Evolutionary conservation across 2,329 filamentous ascomycete genomes (phyloP).

Genomic region (Diaporthe helianthi): DNA sequence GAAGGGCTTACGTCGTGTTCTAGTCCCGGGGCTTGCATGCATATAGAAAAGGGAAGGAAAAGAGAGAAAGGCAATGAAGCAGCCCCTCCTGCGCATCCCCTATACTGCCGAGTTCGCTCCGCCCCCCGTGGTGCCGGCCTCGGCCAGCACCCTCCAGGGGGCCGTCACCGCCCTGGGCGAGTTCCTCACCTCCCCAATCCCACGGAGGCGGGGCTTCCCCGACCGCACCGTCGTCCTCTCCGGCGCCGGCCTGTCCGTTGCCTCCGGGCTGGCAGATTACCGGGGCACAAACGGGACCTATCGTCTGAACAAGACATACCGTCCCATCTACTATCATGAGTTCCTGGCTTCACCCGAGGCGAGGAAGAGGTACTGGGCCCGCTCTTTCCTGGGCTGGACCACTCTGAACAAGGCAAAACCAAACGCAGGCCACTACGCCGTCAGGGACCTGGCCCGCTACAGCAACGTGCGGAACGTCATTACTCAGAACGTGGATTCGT

Average conservation of each 20-base stretch:
- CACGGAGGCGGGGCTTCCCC: slow-evolving; percentile 58
- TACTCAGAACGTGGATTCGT: slow-evolving; percentile 97
- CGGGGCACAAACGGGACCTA: slow-evolving; percentile 90
- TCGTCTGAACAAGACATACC: slow-evolving; percentile 86
- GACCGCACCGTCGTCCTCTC: slow-evolving; percentile 63
- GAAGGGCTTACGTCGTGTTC: slow-evolving; percentile 38
- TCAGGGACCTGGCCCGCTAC: slow-evolving; percentile 73
- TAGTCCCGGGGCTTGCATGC: slow-evolving; percentile 36
- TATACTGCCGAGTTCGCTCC: slow-evolving; percentile 84
- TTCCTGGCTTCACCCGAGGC: slow-evolving; percentile 83
- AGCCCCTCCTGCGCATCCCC: slow-evolving; percentile 83
- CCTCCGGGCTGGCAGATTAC: slow-evolving; percentile 93
- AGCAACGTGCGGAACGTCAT: slow-evolving; percentile 80
- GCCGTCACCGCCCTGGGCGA: slow-evolving; percentile 78
- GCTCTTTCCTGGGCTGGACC: slow-evolving; percentile 93
- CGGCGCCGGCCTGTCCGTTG: slow-evolving; percentile 91
- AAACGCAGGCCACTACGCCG: slow-evolving; percentile 80
- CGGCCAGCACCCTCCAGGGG: slow-evolving; percentile 72
- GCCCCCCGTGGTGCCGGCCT: slow-evolving; percentile 75
- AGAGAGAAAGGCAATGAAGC: slow-evolving; percentile 60
- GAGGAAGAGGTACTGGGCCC: slow-evolving; percentile 92
- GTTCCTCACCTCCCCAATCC: slow-evolving; percentile 69
- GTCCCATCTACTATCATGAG: slow-evolving; percentile 92
- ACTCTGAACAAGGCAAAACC: slow-evolving; percentile 79
- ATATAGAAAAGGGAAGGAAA: slow-evolving; percentile 25